Evolutionary conservation across 805 yeast genomes (phyloP), one percentile per base, ranked within the genome.

Genomic region (Starmera amethionina): DNA sequence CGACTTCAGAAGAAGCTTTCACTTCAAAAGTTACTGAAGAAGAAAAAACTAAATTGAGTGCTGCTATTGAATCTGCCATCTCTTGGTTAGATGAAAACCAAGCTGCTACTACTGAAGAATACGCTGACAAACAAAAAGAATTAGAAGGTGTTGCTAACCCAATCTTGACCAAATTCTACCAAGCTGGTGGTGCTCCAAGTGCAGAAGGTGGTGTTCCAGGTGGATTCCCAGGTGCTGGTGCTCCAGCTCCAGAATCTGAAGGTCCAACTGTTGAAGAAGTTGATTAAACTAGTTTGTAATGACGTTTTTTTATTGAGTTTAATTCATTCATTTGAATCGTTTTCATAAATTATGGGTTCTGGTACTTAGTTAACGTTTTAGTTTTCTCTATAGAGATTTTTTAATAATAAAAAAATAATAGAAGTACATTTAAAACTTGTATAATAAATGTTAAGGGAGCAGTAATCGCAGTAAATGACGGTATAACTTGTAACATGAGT

Each of bases 101-200:
- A 70, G 77, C 96, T 50, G 97, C 95, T 54, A 65, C 95, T 41
- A 77, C 85, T 44, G 97, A 90, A 63, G 97, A 89, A 75, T 89
- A 70, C 67, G 74, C 78, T 61, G 95, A 83, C 70, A 82, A 77
- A 74, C 95, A 88, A 75, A 89, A 89, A 81, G 96, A 88, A 71
- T 80, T 89, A 60, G 97, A 90, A 75, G 82, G 77, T 55, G 74
- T 82, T 68, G 95, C 96, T 54, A 89, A 89, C 77, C 97, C 97
- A 67, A 86, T 89, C 70, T 82, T 89, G 87, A 77, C 87, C 65
- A 87, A 89, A 77, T 87, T 93, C 77, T 90, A 90, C 81, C 93
- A 85, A 68, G 88, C 82, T 53, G 95, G 88, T 65, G 95, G 87
- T 65, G 95, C 85, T 67, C 82, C 80, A 51, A 79, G 82, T 58